A percentile compares a stretch with the other conserved stretches of the same genome.
Evolutionary conservation across 345 rosid species (phyloP).

Genomic region (Ricinus communis): DNA sequence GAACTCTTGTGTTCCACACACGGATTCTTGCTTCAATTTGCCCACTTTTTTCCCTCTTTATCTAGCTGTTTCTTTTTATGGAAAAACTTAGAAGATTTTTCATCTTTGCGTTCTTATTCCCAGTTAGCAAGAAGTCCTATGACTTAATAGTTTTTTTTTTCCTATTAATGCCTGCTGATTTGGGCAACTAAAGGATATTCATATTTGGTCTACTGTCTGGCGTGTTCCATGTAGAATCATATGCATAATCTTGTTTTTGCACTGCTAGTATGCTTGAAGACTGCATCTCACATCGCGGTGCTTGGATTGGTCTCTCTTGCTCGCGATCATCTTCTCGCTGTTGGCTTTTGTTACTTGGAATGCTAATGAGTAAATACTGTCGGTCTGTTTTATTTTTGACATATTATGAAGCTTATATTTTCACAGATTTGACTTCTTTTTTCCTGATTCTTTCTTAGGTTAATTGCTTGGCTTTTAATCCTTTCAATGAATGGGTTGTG

Average conservation of each 20-base stretch:
- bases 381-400: background rate
- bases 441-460: conserved; percentile 46
- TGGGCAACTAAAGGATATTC: background rate
- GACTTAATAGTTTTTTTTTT: background rate
- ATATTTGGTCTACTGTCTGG: background rate
- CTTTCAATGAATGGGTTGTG: conserved; percentile 97
- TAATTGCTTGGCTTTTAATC: conserved; percentile 97
- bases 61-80: too few relatives aligned
- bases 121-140: background rate
- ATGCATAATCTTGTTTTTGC: background rate
- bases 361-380: background rate
- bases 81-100: too few relatives aligned
- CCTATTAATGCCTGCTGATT: background rate
- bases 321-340: background rate
- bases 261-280: background rate
- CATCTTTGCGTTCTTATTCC: too few relatives aligned
- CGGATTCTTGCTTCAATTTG: background rate
- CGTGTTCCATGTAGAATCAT: background rate
- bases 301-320: background rate
- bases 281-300: too few relatives aligned
- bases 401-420: background rate
- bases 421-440: conserved; percentile 2
- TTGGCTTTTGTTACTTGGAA: background rate
- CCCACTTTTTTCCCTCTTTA: background rate
- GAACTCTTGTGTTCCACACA: too few relatives aligned